Evolutionary conservation across 805 yeast genomes (phyloP).

Genomic region (Brettanomyces sp.): DNA sequence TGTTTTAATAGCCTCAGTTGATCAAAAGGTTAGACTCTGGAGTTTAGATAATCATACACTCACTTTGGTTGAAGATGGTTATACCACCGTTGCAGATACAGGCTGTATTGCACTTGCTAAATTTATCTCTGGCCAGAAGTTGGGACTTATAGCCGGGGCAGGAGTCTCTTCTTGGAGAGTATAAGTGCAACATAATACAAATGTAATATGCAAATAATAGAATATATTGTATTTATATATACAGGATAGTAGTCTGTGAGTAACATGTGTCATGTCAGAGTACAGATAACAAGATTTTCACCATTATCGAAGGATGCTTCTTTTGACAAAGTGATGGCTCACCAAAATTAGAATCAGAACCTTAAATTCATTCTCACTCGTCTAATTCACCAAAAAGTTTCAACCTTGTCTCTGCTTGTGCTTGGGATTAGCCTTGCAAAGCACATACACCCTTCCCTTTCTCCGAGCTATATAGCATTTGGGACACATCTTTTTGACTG

Average conservation of each 20-base stretch:
- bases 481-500: conserved; percentile 88
- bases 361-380: too few species aligned
- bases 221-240: conserved; percentile 1
- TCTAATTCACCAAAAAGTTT: background rate
- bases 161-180: conserved; percentile 39
- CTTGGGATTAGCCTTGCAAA: conserved; percentile 86
- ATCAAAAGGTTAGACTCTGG: conserved; percentile 73
- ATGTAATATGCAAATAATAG: background rate
- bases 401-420: conserved; percentile 90
- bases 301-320: too few species aligned
- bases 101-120: conserved; percentile 51
- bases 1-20: conserved; percentile 69
- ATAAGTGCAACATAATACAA: background rate
- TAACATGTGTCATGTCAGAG: background rate
- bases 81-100: conserved; percentile 86
- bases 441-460: conserved; percentile 88
- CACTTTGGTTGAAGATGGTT: conserved; percentile 29
- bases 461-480: conserved; percentile 91
- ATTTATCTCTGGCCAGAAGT: conserved; percentile 17
- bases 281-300: too few species aligned
- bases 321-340: too few species aligned
- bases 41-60: conserved; percentile 23
- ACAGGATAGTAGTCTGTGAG: background rate
- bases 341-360: too few species aligned
- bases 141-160: conserved; percentile 65